Evolutionary conservation across 23 red algal species (phyloP), one percentile per base, ranked within the genome.

Genomic region (Gracilaria domingensis): DNA sequence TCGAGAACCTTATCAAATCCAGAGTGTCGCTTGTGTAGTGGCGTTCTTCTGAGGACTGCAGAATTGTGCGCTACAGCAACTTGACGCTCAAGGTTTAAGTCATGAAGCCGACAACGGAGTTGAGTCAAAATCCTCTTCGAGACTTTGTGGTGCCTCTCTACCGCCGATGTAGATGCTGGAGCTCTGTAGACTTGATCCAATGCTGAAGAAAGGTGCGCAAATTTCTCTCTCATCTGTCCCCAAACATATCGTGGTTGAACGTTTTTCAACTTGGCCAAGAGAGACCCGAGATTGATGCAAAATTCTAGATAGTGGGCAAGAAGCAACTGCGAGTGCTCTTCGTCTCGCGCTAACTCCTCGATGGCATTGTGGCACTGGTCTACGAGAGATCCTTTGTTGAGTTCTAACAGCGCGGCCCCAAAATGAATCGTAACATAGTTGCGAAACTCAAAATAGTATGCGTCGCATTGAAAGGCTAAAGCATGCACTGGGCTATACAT

Each of bases 41-140:
- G 33, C 3, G 62, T 33, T 0, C 9, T 4, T 29, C 62, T 4
- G 13, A 67, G 62, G 16, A 67, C 62, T 33, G 62, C 33, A 12
- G 62, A 33, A 49, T 79, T 79, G 24, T 79, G 74, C 24, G 74
- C 74, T 54, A 79, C 35, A 40, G 74, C 74, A 49, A 79, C 74
- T 79, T 79, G 74, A 13, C n/a, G 39, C 37, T 79, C 40, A 36
- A 79, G 8, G 25, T 29, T 40, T 9, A 79, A 16, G 20, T 79
- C 74, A 29, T 29, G 3, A 4, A 79, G 26, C 37, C 74, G 39
- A 79, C 40, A 50, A 9, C 74, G 74, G 3, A 4, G 39, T 79
- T 36, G 24, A 13, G 74, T 13, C 33, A 79, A 13, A 4, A 79
- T 20, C 49, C 74, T 29, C 24, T 79, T 79, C n/a, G 29, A 29